Evolutionary conservation across 2,329 filamentous ascomycete genomes (phyloP), one percentile per base, ranked within the genome.

Genomic region (Chaetomiaceae sp.): DNA sequence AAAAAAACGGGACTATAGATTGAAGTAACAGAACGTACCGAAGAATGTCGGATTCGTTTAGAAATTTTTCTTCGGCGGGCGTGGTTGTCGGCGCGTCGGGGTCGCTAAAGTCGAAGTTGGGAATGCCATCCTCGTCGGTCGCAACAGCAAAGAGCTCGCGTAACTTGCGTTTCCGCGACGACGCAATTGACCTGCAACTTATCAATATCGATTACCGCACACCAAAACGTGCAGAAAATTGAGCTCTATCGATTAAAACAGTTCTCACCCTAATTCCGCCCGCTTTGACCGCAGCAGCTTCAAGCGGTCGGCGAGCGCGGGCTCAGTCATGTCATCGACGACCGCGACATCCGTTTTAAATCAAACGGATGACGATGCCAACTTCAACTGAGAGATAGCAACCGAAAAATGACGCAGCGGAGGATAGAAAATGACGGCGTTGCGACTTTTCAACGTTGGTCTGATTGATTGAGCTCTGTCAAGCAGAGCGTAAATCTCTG

Each of bases 131-230:
- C 66, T 78, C 73, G 71, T 85, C 82, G 70, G 86, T 87, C 76
- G 88, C 85, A 79, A 88, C 82, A 64, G 81, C 79, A 76, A 87
- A 95, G 65, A 96, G 81, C 75, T 94, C 87, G 70, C 86, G 86
- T 69, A 96, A 80, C 79, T 95, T 95, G 72, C 89, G 85, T 82
- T 95, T 94, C 73, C 89, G 87, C 79, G 87, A 89, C 73, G 79
- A 80, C 78, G 87, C 82, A 80, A 86, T 85, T 80, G 80, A 78
- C 74, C 84, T 87, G 68, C 55, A 62, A 57, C 58, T 21, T 36
- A 67, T 81, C 58, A 82, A 71, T 65, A 77, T 53, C 54, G 56
- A 65, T 47, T 73, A 74, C 71, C 64, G 63, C 51, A 67, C 61
- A 79, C 73, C 68, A 62, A 71, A 69, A 62, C 66, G 62, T 76